phyloP scores from a whole-genome alignment of 1,284 basidiomycete genomes.

The Exobasidium cylindrosporum region DNA sequence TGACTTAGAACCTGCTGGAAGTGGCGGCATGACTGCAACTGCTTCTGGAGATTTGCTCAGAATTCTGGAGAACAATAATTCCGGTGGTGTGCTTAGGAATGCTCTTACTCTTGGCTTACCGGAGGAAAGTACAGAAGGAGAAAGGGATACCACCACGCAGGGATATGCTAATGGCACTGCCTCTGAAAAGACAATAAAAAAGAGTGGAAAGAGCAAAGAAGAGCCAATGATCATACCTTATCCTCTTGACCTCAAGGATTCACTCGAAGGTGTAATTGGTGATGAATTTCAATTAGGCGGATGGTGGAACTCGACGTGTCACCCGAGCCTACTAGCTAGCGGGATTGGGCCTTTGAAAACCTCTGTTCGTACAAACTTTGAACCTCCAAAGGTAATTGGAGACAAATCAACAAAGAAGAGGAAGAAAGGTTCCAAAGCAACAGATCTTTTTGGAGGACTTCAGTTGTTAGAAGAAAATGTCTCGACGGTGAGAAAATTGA shows the following conservation, averaged over 20 bases:
- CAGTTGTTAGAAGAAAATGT: constrained; percentile 43
- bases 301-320: constrained; percentile 6
- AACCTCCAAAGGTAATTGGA: background rate
- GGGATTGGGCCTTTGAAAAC: background rate
- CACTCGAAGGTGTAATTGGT: background rate
- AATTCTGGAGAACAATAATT: background rate
- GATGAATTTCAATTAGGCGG: background rate
- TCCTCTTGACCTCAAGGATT: background rate
- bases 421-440: background rate
- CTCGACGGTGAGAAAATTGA: constrained; percentile 40
- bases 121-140: background rate
- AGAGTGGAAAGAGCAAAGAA: background rate
- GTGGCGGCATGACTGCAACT: background rate
- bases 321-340: constrained; percentile 3
- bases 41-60: background rate
- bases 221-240: background rate
- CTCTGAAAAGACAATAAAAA: background rate
- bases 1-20: background rate
- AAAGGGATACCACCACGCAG: too few relatives aligned
- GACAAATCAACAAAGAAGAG: constrained; percentile 4
- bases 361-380: constrained; percentile 5
- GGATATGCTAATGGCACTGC: background rate
- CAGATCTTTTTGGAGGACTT: constrained; percentile 7
- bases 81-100: background rate
- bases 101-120: background rate